Base-by-base conservation (phyloP, 2,329 filamentous ascomycete species). In the Colletotrichum destructivum region DNA sequence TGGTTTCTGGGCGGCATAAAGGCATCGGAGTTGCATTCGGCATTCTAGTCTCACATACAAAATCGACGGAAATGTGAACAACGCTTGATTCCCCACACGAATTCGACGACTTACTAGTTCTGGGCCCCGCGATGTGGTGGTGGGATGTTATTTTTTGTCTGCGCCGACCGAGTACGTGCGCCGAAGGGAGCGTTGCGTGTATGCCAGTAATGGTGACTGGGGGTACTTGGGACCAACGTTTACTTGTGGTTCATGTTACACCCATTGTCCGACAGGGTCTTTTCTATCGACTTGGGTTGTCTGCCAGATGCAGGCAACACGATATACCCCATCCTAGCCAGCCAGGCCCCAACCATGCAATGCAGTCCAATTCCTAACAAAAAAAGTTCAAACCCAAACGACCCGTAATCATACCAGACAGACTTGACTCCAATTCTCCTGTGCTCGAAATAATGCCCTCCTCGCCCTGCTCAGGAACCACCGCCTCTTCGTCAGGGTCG, bases 381-480 rank as follows among this genome's bases (percentile, higher is more conserved):
- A 78, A 79, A 71, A 60, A 74, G 71, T 76, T 75, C 71, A 77
- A 79, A 75, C 76, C 21, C 65, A 55, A 56, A n/a, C 40, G 49
- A 61, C 55, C 67, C 55, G 26, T 66, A 76, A 76, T 78, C 75
- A 81, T 75, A 76, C 76, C 77, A 75, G 77, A 74, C 76, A 74
- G 80, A 87, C 84, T 84, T 85, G 80, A 87, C 84, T 84, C 85
- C 85, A 76, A 75, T 83, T 82, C 81, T 82, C 81, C 80, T 73
- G 78, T 78, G 75, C 76, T 76, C 70, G 63, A 72, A 62, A 60
- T 57, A 67, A 71, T 75, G 55, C 68, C 46, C 46, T 60, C 54
- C 51, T 38, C 18, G 16, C 60, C 49, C 16, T 38, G 11, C 40
- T 55, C 35, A 31, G 38, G 57, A 40, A 23, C 35, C 47, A 18